These are phyloP conservation scores for Diutina neorugosa DNA, from an alignment of 1,139 yeast genomes.

Conservation along the genomic window DNA sequence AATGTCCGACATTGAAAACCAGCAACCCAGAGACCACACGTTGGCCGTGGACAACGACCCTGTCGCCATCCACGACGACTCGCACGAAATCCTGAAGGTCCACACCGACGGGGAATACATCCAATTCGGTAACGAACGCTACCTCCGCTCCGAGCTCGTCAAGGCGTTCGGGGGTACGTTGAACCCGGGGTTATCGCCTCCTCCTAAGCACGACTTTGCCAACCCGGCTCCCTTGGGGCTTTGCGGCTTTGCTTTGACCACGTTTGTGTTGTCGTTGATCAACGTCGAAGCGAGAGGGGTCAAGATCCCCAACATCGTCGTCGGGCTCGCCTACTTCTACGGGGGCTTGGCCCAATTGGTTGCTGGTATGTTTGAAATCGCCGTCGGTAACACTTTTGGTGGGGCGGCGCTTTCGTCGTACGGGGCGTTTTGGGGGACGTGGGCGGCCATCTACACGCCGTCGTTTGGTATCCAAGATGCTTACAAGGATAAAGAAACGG, in stretches of 20 bases:
- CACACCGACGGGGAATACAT: conserved; percentile 42
- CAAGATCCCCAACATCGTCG: conserved; percentile 10
- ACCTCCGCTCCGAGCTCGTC: conserved; percentile 45
- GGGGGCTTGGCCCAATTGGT: conserved; percentile 68
- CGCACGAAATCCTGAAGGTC: conserved; percentile 11
- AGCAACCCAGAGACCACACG: conserved; percentile 4
- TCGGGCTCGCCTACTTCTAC: conserved; percentile 72
- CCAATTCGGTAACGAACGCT: conserved; percentile 62
- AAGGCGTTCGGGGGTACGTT: conserved; percentile 68
- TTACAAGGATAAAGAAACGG: conserved; percentile 16
- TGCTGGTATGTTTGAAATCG: conserved; percentile 74
- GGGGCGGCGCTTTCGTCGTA: conserved; percentile 72
- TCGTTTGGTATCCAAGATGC: conserved; percentile 63
- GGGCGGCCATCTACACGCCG: conserved; percentile 60
- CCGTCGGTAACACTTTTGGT: conserved; percentile 67
- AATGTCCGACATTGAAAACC: conserved; percentile 4
- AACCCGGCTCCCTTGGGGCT: conserved; percentile 87
- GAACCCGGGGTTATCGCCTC: conserved; percentile 52
- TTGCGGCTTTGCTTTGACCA: conserved; percentile 73
- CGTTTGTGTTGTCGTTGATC: conserved; percentile 62
- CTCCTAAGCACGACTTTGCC: conserved; percentile 63
- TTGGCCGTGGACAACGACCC: conserved; percentile 1
- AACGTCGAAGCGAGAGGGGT: conserved; percentile 17
- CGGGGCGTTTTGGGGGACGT: conserved; percentile 87
- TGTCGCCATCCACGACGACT: conserved; percentile 1